Evolutionary conservation across 164 flowering plant species (phyloP).

Genomic region (Paratinospora sagittata): DNA sequence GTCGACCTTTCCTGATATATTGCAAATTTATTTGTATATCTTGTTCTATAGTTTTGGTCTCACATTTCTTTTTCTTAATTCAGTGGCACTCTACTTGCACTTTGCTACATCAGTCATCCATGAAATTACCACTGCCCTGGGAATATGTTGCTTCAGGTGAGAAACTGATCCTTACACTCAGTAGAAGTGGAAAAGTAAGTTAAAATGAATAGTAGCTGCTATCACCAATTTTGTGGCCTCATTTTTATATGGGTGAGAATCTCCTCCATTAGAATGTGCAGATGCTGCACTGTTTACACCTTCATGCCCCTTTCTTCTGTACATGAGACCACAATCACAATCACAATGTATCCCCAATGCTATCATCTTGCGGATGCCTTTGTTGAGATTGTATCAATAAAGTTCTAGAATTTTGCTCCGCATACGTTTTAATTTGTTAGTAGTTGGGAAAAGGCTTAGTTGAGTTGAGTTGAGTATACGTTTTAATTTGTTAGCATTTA

Average conservation of each 20-base stretch:
- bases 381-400: neutral
- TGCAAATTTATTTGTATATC: neutral
- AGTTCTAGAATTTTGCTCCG: neutral
- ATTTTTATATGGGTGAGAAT: neutral
- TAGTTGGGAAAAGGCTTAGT: too few relatives aligned
- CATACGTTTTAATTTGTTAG: too few relatives aligned
- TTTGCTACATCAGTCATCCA: constrained; percentile 85
- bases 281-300: too few relatives aligned
- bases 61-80: constrained; percentile 16
- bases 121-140: constrained; percentile 87
- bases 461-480: too few relatives aligned
- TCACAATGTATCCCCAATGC: neutral
- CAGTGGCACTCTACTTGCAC: constrained; percentile 73
- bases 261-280: too few relatives aligned
- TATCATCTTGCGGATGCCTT: neutral
- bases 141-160: constrained; percentile 95
- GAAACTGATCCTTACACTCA: constrained; percentile 8
- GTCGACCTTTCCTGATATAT: too few relatives aligned
- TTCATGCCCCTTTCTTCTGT: too few relatives aligned
- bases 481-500: neutral
- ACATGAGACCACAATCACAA: too few relatives aligned
- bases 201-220: too few relatives aligned
- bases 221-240: neutral
- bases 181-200: neutral
- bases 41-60: neutral